These are phyloP conservation scores for Acacia pycnantha DNA, from an alignment of 331 rosid species.

Conservation along the genomic window DNA sequence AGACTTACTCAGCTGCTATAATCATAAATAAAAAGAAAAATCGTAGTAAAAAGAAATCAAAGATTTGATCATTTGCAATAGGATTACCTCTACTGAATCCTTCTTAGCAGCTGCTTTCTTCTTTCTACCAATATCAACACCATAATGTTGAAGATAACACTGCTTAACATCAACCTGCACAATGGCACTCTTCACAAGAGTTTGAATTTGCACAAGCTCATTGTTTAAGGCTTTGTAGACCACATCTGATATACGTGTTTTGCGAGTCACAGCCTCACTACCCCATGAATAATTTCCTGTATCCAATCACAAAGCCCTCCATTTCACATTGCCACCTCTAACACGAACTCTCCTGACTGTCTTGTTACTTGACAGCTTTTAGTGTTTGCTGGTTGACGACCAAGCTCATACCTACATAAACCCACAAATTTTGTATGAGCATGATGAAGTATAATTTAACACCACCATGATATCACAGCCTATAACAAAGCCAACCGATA, in stretches of 20 bases:
- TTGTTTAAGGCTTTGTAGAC: constrained; percentile 63
- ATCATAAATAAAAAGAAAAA: background rate
- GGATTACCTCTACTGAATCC: constrained; percentile 41
- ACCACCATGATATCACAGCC: background rate
- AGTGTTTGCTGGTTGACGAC: constrained; percentile 58
- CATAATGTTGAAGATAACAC: constrained; percentile 62
- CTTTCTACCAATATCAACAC: constrained; percentile 52
- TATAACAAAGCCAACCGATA: background rate
- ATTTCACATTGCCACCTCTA: constrained; percentile 62
- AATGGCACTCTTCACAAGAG: constrained; percentile 52
- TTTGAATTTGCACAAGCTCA: constrained; percentile 55
- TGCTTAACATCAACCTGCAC: constrained; percentile 60
- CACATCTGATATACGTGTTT: constrained; percentile 52
- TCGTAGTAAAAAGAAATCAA: no score
- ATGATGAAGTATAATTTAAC: background rate
- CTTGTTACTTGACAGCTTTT: constrained; percentile 58
- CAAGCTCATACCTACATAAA: constrained; percentile 48
- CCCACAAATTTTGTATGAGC: background rate
- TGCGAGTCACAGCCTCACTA: constrained; percentile 52
- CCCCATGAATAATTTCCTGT: constrained; percentile 58
- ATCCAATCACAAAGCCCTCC: constrained; percentile 58
- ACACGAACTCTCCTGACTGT: constrained; percentile 51
- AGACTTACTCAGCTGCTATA: background rate
- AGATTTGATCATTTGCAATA: background rate
- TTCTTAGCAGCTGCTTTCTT: constrained; percentile 50